Base-by-base conservation (phyloP, 2,329 filamentous ascomycete genomes). In the Rutstroemia sp. region DNA sequence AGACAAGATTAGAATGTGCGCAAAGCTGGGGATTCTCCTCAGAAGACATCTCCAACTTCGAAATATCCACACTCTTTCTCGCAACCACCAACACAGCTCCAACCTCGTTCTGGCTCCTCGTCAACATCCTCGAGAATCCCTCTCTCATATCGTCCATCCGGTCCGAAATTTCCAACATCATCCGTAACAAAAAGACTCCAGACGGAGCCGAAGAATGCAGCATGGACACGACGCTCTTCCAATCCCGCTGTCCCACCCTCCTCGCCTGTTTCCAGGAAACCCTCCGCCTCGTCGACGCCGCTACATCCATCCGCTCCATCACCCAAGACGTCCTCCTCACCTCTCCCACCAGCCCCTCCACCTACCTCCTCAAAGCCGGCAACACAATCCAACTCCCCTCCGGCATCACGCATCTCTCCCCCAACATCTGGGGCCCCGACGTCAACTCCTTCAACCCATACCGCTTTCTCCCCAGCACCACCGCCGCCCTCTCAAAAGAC, bases 231-330 rank as follows among this genome's bases (percentile, higher is more conserved):
- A 58, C 60, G 7, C 58, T 55, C 10, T 68, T 78, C 9, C 70
- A 72, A 34, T 63, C 70, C 1, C 57, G 66, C 5, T 73, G 73
- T 48, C 75, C 76, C 0, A 64, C 78, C 5, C 65, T 80, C 6
- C 65, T 75, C 14, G 73, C 74, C 46, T 70, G 70, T 21, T 78
- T 74, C 60, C 71, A 73, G 23, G 77, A 80, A 61, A 71, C 70
- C 0, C 65, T 78, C 54, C 74, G 77, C 7, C 55, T 77, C 2
- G 65, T 63, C 12, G 73, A 73, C 30, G 69, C 71, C 4, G 66
- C 70, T 5, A 64, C 71, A 14, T 71, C 71, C 12, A 72, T 69
- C 36, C 72, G 78, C 9, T 65, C 68, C 9, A 71, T 78, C n/a
- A 60, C 69, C 14, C 60, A 69, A 39, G 76, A 79, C 48, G 75